A percentile compares a stretch with the other conserved stretches of the same genome.
These are phyloP conservation scores for Pseudotsuga menziesii DNA, from an alignment of 75 land plant species.

Conservation along the genomic window DNA sequence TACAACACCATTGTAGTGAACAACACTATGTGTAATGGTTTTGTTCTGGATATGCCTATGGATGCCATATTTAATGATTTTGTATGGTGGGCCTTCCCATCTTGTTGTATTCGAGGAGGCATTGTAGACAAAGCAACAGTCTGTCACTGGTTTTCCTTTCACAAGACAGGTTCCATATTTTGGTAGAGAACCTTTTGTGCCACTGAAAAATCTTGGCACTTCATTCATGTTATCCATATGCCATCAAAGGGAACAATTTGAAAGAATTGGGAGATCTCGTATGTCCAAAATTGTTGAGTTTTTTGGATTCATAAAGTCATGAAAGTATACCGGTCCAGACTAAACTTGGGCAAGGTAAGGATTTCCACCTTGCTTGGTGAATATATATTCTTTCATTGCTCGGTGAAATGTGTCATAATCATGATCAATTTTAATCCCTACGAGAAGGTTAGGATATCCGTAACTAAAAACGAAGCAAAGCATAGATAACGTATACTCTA, in stretches of 20 bases:
- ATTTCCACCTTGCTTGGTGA: constrained; percentile 48
- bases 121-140: too few species aligned
- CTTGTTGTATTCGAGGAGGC: too few species aligned
- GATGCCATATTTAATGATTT: too few species aligned
- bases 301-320: constrained; percentile 29
- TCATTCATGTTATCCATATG: constrained; percentile 52
- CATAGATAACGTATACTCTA: not conserved
- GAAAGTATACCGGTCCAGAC: constrained; percentile 44
- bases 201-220: constrained; percentile 37
- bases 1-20: too few species aligned
- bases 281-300: constrained; percentile 26
- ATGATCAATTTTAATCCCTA: constrained; percentile 46
- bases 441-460: not conserved
- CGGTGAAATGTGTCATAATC: constrained; percentile 44
- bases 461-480: not conserved
- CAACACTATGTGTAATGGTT: too few species aligned
- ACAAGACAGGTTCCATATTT: constrained; percentile 12
- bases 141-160: not conserved
- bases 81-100: too few species aligned
- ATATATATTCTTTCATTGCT: constrained; percentile 48
- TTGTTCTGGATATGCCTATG: too few species aligned
- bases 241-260: constrained; percentile 38
- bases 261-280: constrained; percentile 22
- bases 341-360: constrained; percentile 69
- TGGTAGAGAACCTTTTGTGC: constrained; percentile 19